Evolutionary conservation across 2,329 filamentous ascomycete genomes (phyloP), one percentile per base, ranked within the genome.

Genomic region (Colletotrichum filicis): DNA sequence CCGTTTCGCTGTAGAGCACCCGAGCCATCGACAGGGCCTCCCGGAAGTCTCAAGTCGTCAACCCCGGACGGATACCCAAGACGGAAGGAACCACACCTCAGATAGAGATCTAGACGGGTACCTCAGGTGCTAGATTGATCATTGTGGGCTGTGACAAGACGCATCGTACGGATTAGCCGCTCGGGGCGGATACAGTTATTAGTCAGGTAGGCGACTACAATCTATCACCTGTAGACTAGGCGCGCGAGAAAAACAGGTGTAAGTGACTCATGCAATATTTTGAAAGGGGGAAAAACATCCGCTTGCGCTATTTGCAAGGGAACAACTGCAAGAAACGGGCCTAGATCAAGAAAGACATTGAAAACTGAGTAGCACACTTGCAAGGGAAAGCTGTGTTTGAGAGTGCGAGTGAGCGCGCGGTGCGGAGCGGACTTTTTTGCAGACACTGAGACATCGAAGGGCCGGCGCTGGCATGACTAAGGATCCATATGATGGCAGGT

Each of bases 401-500:
- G n/a, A 46, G 49, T 42, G 6, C 19, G 19, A 22, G n/a, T n/a
- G 30, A 30, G 30, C 49, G 61, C 49, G 61, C 49, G 55, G 55
- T 65, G 32, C 62, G 62, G 62, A 65, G 62, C 22, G 61, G 49
- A 55, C 5, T 55, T 64, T 64, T 55, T 49, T 49, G 8, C 42
- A 49, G 42, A 6, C 42, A 49, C 16, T n/a, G 3, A 19, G 16
- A n/a, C 5, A 60, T 24, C 19, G 37, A 28, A 9, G 22, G 22
- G 37, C 58, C 6, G 30, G 28, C 22, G 57, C 14, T 24, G 35
- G 16, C 32, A n/a, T 8, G 30, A 37, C 35, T n/a, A 16, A 22
- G 26, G n/a, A 49, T 16, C 22, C 37, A 4, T 9, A 63, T 14
- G 60, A 28, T 2, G 71, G 71, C 37, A 74, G n/a, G 68, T 72